Evolutionary conservation across 108 stramenopile species (phyloP), one percentile per base, ranked within the genome.

Genomic region (Cylindrotheca closterium): DNA sequence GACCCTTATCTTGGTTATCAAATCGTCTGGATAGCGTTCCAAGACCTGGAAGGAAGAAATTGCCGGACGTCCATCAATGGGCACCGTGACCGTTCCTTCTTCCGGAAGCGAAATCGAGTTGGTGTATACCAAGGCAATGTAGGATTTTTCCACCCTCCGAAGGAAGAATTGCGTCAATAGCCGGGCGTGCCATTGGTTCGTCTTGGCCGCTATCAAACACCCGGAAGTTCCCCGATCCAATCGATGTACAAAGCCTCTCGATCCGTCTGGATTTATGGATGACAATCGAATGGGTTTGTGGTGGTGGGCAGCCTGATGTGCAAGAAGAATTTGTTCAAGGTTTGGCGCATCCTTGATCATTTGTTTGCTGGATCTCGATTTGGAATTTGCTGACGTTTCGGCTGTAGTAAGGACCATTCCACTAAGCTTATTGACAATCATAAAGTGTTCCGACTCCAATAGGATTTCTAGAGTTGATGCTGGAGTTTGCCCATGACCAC

Each of bases 191-290:
- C 59, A 61, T 22, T 65, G 74, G 55, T 87, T 71, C 25, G 72
- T 84, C 63, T 91, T 91, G 32, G 89, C 84, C 49, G 86, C 28
- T 17, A 85, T 45, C 33, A 91, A 51, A 37, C 68, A 72, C 25
- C 89, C 89, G 4, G 84, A 86, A 1, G 86, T 87, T 19, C 84
- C 89, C 32, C 84, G 73, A 78, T 91, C 89, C 17, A 91, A 50
- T 0, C 89, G 83, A 75, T 91, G 89, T 8, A 88, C 86, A 22
- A 87, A 68, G 3, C 89, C 86, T n/a, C 67, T 63, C 12, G 75
- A 77, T 54, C 65, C 73, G 0, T 78, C 60, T 23, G 42, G 71
- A 52, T 85, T 87, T 22, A 91, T 30, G 7, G 81, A 78, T 23
- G 86, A 87, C 52, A 91, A 65, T 42, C 15, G 10, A 15, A 42